Conservation (phyloP, 768 basidiomycete species). For the Piloderma croceum region DNA sequence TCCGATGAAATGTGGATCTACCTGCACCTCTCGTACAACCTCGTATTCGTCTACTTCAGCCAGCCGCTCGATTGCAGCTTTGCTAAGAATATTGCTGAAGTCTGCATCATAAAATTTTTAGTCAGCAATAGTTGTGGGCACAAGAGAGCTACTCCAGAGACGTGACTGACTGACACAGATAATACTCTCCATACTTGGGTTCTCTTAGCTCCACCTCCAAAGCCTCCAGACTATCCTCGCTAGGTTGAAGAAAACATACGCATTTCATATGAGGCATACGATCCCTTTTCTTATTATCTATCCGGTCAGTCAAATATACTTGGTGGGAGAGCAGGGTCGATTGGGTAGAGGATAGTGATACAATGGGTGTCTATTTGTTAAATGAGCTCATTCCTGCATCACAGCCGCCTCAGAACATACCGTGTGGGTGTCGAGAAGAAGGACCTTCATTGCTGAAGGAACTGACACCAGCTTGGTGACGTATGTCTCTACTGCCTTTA, state of each 20-base stretch:
- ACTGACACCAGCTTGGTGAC: conserved; percentile 82
- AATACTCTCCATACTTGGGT: conserved; percentile 97
- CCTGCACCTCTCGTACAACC: conserved; percentile 95
- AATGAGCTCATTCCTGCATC: not conserved
- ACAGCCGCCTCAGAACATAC: conserved; percentile 39
- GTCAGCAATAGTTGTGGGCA: conserved; percentile 13
- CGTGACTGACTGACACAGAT: conserved; percentile 95
- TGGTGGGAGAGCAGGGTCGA: conserved; percentile 90
- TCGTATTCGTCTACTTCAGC: conserved; percentile 95
- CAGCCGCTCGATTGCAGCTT: conserved; percentile 84
- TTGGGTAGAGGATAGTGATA: conserved; percentile 92
- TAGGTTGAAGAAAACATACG: conserved; percentile 85
- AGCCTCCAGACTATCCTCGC: conserved; percentile 75
- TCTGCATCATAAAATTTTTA: conserved; percentile 41
- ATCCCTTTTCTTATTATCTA: conserved; percentile 90
- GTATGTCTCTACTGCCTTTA: conserved; percentile 94
- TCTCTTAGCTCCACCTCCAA: conserved; percentile 80
- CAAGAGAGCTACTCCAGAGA: conserved; percentile 28
- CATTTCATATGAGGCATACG: conserved; percentile 97
- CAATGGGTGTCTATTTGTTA: conserved; percentile 78
- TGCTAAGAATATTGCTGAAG: conserved; percentile 91
- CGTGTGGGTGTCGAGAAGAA: conserved; percentile 91
- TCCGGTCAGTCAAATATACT: conserved; percentile 95
- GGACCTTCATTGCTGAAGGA: conserved; percentile 89
- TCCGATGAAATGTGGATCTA: conserved; percentile 27